Evolutionary conservation across 1,284 basidiomycete species (phyloP), one percentile per base, ranked within the genome.

Genomic region (Wallemia ichthyophaga): DNA sequence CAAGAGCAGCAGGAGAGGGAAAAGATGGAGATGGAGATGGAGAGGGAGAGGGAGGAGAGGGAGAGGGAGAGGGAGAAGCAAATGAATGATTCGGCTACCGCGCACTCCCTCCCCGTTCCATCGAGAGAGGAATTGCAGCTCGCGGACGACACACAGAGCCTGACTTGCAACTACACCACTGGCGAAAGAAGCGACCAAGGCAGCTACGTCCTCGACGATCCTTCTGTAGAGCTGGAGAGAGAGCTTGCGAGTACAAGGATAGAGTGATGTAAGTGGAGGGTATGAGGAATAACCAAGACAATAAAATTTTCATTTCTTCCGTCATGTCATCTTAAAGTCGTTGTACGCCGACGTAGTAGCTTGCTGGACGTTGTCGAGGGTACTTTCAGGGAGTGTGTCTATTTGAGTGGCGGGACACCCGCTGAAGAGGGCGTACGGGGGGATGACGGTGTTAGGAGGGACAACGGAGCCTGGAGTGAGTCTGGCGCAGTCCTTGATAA

Each of bases 401-500:
- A 48, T 48, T 48, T 48, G 37, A 15, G n/a, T 19, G 9, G 37
- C 88, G 65, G 94, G 92, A 59, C 85, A 86, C 11, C 94, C 94
- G 15, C 78, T 73, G 71, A 91, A 96, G 2, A 84, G 72, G 0
- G 87, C 79, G 63, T 94, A 73, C 1, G 85, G 84, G 0, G 91
- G 88, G 13, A 98, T 79, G 58, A 96, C 85, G 0, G 89, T 89
- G 61, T 88, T 88, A 15, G 91, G 83, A 1, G 91, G 84, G 2
- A 98, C 73, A 21, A 98, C 80, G 0, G 87, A 84, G 62, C 83
- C 82, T 68, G 92, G 88, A 61, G 79, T 82, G 61, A 85, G 82
- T 62, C 80, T 81, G 1, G 85, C 86, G 64, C 88, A 88, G 67
- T 98, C 92, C 68, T 96, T 95, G 70, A 98, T 89, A 63, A 95